A percentile compares a stretch with the other conserved stretches of the same genome.
These are phyloP conservation scores for Xylaria intraflava DNA, from an alignment of 495 filamentous ascomycete species.

Conservation along the genomic window DNA sequence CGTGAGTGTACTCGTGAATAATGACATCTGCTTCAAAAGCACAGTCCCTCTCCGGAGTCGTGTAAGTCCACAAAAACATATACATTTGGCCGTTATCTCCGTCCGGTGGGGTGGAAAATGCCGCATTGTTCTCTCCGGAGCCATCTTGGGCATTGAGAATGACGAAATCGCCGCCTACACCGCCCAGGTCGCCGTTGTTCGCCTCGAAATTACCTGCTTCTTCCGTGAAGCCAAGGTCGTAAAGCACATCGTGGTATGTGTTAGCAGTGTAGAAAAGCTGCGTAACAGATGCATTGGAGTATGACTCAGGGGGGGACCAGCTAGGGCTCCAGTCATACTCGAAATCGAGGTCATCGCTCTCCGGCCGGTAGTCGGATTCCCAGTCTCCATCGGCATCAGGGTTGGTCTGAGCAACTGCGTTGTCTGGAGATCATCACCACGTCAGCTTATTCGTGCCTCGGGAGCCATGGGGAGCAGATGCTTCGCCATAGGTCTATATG, in stretches of 20 bases:
- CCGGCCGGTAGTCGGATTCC: conserved; percentile 37
- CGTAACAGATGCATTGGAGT: conserved; percentile 38
- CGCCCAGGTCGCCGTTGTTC: conserved; percentile 44
- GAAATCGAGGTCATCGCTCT: conserved; percentile 29
- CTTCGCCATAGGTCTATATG: neutral
- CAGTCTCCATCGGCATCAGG: conserved; percentile 31
- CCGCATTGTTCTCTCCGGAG: conserved; percentile 44
- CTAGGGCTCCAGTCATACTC: conserved; percentile 34
- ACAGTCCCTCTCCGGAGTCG: conserved; percentile 40
- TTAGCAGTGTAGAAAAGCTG: conserved; percentile 52
- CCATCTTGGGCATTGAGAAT: conserved; percentile 51
- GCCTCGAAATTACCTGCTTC: conserved; percentile 49
- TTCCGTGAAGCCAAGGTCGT: conserved; percentile 48
- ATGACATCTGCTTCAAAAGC: conserved; percentile 42
- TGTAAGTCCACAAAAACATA: conserved; percentile 42
- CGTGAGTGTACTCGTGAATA: conserved; percentile 42
- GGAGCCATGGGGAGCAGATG: neutral
- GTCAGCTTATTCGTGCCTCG: conserved; percentile 4
- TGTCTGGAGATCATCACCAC: conserved; percentile 26
- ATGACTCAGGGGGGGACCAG: conserved; percentile 26
- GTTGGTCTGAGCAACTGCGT: conserved; percentile 43
- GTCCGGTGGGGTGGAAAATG: conserved; percentile 47
- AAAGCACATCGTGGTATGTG: conserved; percentile 48
- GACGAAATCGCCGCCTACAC: conserved; percentile 42
- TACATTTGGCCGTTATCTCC: conserved; percentile 44